Percentiles rank a stretch among this genome's conserved stretches.
phyloP scores from a whole-genome alignment of 2,329 filamentous ascomycete genomes.

The Teratosphaeria epicoccoides region DNA sequence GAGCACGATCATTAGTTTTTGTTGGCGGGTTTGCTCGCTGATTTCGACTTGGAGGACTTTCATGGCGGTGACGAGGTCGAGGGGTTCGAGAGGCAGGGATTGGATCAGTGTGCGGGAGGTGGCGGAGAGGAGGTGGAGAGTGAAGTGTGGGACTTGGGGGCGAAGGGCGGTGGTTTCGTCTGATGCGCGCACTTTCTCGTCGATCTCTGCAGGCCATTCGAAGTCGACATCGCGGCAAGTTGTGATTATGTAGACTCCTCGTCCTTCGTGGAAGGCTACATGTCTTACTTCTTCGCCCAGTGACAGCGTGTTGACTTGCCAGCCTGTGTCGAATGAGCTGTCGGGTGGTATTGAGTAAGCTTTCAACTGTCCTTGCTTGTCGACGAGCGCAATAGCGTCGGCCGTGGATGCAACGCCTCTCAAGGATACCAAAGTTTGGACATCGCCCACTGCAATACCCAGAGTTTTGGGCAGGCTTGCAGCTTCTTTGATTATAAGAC shows the following conservation, averaged over 20 bases:
- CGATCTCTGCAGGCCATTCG: constrained; percentile 65
- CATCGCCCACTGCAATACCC: neutral
- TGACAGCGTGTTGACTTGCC: constrained; percentile 59
- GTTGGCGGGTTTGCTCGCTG: constrained; percentile 81
- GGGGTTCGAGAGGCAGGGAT: constrained; percentile 58
- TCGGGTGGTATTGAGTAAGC: constrained; percentile 61
- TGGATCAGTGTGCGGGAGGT: constrained; percentile 71
- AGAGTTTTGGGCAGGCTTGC: constrained; percentile 62
- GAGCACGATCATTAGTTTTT: constrained; percentile 69
- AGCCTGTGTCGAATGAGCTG: constrained; percentile 63
- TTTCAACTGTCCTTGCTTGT: constrained; percentile 51
- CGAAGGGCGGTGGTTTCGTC: constrained; percentile 43
- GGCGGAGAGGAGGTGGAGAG: constrained; percentile 69
- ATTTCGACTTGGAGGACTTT: constrained; percentile 77
- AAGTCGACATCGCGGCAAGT: constrained; percentile 61
- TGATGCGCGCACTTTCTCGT: neutral
- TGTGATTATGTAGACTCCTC: constrained; percentile 64
- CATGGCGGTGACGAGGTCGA: constrained; percentile 70
- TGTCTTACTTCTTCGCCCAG: constrained; percentile 54
- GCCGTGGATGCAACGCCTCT: neutral
- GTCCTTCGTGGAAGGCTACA: constrained; percentile 65
- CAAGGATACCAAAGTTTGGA: neutral
- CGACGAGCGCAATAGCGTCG: constrained; percentile 60
- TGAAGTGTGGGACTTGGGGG: constrained; percentile 61
- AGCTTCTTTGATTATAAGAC: constrained; percentile 72